Conservation (phyloP, 257 asterid species). For the Solanum appendiculatum region DNA sequence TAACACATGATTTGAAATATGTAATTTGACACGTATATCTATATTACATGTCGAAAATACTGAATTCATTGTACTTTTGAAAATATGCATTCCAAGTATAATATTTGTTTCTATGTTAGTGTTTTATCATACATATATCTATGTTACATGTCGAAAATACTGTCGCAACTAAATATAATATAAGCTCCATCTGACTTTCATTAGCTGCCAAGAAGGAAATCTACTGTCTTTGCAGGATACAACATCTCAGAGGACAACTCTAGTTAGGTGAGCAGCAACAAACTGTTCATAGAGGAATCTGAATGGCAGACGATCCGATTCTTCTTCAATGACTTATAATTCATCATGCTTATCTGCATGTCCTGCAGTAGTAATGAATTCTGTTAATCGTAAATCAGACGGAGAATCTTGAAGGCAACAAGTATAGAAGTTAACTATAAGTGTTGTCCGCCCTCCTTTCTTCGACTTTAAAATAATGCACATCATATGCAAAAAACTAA, state of each 20-base stretch:
- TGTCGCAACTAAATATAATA: background rate
- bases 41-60: background rate
- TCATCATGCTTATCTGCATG: slow-evolving; percentile 46
- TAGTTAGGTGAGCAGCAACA: background rate
- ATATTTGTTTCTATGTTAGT: background rate
- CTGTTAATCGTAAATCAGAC: background rate
- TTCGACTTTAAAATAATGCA: background rate
- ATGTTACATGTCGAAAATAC: background rate
- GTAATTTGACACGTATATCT: background rate
- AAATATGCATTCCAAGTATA: background rate
- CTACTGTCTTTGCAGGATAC: background rate
- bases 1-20: background rate
- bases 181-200: background rate
- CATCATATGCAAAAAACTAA: background rate
- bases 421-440: background rate
- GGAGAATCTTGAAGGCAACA: background rate
- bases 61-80: background rate
- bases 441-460: background rate
- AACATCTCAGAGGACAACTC: background rate
- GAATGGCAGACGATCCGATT: background rate
- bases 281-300: background rate
- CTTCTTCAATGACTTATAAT: slow-evolving; percentile 19
- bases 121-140: background rate
- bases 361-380: slow-evolving; percentile 28
- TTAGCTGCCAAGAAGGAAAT: background rate